phyloP scores from a whole-genome alignment of 192 early-diverging fungal genomes.

The Linnemannia schmuckeri region DNA sequence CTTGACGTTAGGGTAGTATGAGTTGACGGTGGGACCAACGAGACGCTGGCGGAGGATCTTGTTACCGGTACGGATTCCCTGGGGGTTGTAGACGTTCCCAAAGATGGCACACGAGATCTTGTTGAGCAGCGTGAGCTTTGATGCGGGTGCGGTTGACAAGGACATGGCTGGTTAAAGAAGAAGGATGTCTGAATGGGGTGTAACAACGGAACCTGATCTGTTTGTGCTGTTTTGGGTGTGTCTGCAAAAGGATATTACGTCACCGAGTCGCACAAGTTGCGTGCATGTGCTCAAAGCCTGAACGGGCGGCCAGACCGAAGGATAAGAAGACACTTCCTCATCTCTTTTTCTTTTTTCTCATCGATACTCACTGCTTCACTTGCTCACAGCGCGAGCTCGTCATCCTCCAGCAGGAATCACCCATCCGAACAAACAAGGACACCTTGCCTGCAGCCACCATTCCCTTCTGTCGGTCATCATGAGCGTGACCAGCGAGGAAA shows the following conservation, averaged over 20 bases:
- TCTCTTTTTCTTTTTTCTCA: background rate
- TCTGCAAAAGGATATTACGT: background rate
- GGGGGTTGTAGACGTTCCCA: conserved; percentile 78
- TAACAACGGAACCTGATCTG: background rate
- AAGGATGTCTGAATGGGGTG: background rate
- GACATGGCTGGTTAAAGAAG: conserved; percentile 26
- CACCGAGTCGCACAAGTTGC: background rate
- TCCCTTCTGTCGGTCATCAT: conserved; percentile 50
- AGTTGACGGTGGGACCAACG: conserved; percentile 73
- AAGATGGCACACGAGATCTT: conserved; percentile 76
- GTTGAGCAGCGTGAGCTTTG: conserved; percentile 62
- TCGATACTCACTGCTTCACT: background rate
- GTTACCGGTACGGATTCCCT: conserved; percentile 74
- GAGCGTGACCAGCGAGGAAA: conserved; percentile 86
- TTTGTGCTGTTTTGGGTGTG: background rate
- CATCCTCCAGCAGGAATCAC: background rate
- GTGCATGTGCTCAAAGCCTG: background rate
- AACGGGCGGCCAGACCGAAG: no score
- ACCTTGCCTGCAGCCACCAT: background rate
- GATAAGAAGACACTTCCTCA: background rate
- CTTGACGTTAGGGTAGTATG: conserved; percentile 75
- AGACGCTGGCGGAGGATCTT: conserved; percentile 79
- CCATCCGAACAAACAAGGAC: background rate
- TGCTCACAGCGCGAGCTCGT: background rate
- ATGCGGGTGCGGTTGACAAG: conserved; percentile 42